These are phyloP conservation scores for Schizophyllum commune DNA, from an alignment of 1,284 basidiomycete genomes.

Conservation along the genomic window DNA sequence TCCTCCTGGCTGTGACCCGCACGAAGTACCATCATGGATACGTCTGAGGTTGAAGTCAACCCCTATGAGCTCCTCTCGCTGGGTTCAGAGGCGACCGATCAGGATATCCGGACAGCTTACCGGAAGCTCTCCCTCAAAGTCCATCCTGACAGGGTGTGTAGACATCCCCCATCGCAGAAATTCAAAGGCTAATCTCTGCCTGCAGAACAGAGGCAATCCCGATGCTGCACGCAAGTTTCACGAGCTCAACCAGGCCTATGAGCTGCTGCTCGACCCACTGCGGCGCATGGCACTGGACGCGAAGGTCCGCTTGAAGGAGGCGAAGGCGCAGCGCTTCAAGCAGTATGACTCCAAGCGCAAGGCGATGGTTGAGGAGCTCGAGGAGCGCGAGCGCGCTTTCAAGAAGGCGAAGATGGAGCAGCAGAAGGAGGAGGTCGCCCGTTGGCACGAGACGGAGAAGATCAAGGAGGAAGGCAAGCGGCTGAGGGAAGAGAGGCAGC, in stretches of 20 bases:
- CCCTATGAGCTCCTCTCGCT: slow-evolving; percentile 75
- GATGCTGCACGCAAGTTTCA: slow-evolving; percentile 85
- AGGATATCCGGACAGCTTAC: slow-evolving; percentile 81
- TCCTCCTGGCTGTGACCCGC: background rate
- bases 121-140: slow-evolving; percentile 78
- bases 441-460: slow-evolving; percentile 59
- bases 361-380: slow-evolving; percentile 76
- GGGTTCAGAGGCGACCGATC: slow-evolving; percentile 63
- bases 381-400: slow-evolving; percentile 73
- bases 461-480: slow-evolving; percentile 75
- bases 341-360: slow-evolving; percentile 76
- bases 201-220: slow-evolving; percentile 71
- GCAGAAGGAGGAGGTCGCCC: slow-evolving; percentile 46
- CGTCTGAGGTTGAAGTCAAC: slow-evolving; percentile 46
- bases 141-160: slow-evolving; percentile 74
- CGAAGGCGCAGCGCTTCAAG: slow-evolving; percentile 66
- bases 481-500: slow-evolving; percentile 50
- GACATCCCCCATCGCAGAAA: slow-evolving; percentile 7
- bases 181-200: slow-evolving; percentile 16
- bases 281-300: slow-evolving; percentile 81
- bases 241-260: slow-evolving; percentile 79
- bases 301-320: slow-evolving; percentile 65
- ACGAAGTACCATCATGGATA: background rate
- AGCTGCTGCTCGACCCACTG: slow-evolving; percentile 77
- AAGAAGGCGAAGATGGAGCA: slow-evolving; percentile 66